Conservation (phyloP, 768 basidiomycete genomes). For the Clavulina sp. region DNA sequence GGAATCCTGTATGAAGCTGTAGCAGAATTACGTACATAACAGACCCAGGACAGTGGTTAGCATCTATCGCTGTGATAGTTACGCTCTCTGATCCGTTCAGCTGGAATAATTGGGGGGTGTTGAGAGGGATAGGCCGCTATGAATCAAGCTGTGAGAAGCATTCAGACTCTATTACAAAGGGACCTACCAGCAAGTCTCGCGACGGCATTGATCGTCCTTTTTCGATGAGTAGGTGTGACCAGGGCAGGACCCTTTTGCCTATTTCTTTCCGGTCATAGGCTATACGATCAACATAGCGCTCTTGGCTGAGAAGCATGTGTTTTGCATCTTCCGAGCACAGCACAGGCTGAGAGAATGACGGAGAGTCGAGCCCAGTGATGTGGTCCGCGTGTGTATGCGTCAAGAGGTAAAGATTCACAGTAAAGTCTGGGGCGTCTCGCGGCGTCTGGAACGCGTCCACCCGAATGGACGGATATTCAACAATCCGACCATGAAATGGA, state of each 20-base stretch:
- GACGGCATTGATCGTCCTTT: conserved; percentile 32
- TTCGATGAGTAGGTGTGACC: conserved; percentile 43
- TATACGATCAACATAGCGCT: conserved; percentile 48
- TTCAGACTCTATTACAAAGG: background rate
- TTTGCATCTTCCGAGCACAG: conserved; percentile 74
- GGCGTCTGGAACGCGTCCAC: conserved; percentile 59
- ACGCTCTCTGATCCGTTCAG: conserved; percentile 41
- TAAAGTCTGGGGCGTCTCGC: conserved; percentile 20
- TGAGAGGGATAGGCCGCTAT: conserved; percentile 40
- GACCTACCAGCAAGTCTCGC: conserved; percentile 50
- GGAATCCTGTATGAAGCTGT: background rate
- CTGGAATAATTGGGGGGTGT: conserved; percentile 45
- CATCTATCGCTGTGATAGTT: conserved; percentile 65
- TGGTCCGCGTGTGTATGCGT: conserved; percentile 88
- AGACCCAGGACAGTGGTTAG: conserved; percentile 90
- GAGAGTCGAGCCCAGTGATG: conserved; percentile 53
- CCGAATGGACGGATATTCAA: conserved; percentile 60
- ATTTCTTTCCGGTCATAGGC: conserved; percentile 34
- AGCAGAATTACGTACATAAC: conserved; percentile 49
- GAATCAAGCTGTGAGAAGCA: background rate
- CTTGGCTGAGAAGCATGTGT: conserved; percentile 65
- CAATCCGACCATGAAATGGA: conserved; percentile 56
- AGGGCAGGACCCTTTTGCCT: conserved; percentile 39
- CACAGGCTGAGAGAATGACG: conserved; percentile 53
- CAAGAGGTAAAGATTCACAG: conserved; percentile 47